Evolutionary conservation across 176 grass and related monocot genomes (phyloP).

Genomic region (Carex parvula): DNA sequence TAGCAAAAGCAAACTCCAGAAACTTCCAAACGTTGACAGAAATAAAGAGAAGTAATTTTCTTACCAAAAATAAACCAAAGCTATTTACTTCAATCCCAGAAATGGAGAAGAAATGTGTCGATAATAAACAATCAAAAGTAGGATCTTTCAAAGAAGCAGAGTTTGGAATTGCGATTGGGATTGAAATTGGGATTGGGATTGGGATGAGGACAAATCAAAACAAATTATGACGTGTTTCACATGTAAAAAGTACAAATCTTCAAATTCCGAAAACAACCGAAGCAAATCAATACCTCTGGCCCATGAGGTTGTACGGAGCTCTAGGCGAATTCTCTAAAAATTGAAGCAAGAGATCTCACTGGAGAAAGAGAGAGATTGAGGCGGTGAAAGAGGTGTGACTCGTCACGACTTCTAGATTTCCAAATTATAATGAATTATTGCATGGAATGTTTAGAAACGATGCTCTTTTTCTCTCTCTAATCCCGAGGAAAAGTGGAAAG

Average conservation of each 20-base stretch:
- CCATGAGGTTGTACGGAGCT: constrained; percentile 19
- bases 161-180: not conserved
- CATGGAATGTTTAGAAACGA: not conserved
- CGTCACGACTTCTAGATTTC: constrained; percentile 19
- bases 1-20: not conserved
- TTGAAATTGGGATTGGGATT: not conserved
- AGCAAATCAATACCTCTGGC: constrained; percentile 22
- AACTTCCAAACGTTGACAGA: not conserved
- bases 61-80: constrained; percentile 5
- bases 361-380: not conserved
- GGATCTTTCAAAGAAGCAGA: not conserved
- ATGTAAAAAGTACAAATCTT: constrained; percentile 11
- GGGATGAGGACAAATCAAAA: not conserved
- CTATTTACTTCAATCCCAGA: not conserved
- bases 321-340: not conserved
- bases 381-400: constrained; percentile 15
- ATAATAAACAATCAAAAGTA: not conserved
- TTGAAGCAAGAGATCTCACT: constrained; percentile 21
- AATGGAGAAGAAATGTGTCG: not conserved
- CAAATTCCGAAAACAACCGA: not conserved
- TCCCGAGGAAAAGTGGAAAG: not conserved
- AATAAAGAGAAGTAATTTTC: not conserved
- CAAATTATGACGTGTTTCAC: not conserved
- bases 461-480: not conserved
- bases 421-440: not conserved